Evolutionary conservation across 176 grass and related monocot genomes (phyloP).

Genomic region (Ampelocalamus luodianensis): DNA sequence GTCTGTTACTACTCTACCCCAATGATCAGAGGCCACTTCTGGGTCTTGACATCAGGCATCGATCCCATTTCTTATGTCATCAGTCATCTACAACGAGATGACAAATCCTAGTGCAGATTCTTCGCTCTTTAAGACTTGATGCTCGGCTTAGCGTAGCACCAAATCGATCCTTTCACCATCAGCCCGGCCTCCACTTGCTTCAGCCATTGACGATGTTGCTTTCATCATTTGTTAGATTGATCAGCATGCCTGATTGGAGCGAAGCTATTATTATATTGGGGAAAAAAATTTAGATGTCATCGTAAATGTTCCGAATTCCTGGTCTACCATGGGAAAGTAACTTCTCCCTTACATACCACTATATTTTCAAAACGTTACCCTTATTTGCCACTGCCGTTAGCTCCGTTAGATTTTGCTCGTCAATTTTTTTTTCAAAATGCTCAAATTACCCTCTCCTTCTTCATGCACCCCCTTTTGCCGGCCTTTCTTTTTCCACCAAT

Average conservation of each 20-base stretch:
- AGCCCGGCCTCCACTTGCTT: slow-evolving; percentile 25
- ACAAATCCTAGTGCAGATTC: slow-evolving; percentile 31
- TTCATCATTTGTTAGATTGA: not conserved
- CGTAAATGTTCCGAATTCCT: no score
- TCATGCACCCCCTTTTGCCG: no score
- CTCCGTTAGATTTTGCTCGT: no score
- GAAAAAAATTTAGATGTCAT: not conserved
- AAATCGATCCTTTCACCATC: slow-evolving; percentile 19
- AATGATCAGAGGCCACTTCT: slow-evolving; percentile 28
- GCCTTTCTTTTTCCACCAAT: no score
- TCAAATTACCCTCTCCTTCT: no score
- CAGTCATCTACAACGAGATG: slow-evolving; percentile 22
- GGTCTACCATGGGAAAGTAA: no score
- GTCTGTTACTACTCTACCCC: not conserved
- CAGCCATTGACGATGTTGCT: slow-evolving; percentile 30
- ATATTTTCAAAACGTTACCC: no score
- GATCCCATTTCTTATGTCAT: slow-evolving; percentile 5
- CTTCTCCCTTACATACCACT: no score
- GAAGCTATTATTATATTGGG: no score
- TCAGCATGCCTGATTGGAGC: slow-evolving; percentile 40
- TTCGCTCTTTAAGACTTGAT: slow-evolving; percentile 1
- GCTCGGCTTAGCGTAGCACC: not conserved
- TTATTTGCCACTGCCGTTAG: no score
- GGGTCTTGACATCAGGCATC: not conserved
- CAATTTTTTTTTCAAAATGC: no score